Evolutionary conservation across 768 basidiomycete species (phyloP).

Genomic region (Tulasnella sp.): DNA sequence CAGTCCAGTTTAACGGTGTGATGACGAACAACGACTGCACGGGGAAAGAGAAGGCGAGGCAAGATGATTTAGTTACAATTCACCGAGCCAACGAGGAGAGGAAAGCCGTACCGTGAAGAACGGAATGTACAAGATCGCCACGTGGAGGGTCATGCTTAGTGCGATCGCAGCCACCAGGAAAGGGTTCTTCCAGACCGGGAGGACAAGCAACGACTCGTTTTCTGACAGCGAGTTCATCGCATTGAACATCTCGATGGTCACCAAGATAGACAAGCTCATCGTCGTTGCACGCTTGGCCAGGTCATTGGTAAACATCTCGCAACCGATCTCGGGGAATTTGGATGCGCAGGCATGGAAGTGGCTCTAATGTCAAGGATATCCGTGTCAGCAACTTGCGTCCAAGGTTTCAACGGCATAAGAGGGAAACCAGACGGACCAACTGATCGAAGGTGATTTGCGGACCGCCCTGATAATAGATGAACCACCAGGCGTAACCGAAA

Average conservation of each 20-base stretch:
- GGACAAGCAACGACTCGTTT: constrained; percentile 79
- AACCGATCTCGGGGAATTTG: constrained; percentile 82
- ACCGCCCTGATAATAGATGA: constrained; percentile 78
- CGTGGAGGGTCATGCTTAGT: constrained; percentile 85
- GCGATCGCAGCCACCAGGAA: constrained; percentile 83
- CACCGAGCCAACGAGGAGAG: neutral
- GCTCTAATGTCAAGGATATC: constrained; percentile 44
- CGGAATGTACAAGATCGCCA: constrained; percentile 92
- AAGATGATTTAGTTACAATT: neutral
- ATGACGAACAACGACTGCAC: constrained; percentile 75
- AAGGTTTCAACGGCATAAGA: neutral
- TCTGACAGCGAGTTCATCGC: constrained; percentile 97
- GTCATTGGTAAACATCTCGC: constrained; percentile 87
- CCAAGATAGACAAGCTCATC: constrained; percentile 91
- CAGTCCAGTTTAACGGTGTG: constrained; percentile 82
- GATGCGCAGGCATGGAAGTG: constrained; percentile 89
- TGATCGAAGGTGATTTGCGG: constrained; percentile 92
- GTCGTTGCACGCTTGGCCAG: constrained; percentile 85
- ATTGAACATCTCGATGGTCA: constrained; percentile 95
- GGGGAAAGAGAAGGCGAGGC: no score
- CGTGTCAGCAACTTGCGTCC: constrained; percentile 2
- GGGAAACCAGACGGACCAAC: constrained; percentile 47
- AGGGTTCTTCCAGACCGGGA: constrained; percentile 91
- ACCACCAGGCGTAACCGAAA: constrained; percentile 99
- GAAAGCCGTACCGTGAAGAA: constrained; percentile 71